phyloP scores from a whole-genome alignment of 1,284 basidiomycete genomes.

The Laetiporus sulphureus region DNA sequence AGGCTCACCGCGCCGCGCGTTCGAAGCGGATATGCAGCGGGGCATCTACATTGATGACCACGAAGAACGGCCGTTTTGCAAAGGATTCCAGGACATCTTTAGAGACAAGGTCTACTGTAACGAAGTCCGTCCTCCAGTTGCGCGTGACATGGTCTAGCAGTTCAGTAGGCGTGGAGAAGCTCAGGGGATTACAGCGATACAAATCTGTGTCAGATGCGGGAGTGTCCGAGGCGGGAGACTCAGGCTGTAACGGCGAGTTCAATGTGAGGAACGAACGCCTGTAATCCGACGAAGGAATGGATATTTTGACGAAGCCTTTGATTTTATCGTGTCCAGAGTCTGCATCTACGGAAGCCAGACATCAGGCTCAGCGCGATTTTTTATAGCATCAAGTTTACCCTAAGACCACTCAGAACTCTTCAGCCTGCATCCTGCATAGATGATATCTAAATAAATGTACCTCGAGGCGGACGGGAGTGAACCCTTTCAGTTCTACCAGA shows the following conservation, averaged over 20 bases:
- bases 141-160: conserved; percentile 77
- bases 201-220: neutral
- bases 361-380: too few species aligned
- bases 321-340: neutral
- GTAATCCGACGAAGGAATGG: too few species aligned
- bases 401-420: too few species aligned
- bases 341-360: too few species aligned
- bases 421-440: too few species aligned
- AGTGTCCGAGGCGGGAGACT: conserved; percentile 12
- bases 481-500: conserved; percentile 50
- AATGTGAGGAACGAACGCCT: conserved; percentile 23
- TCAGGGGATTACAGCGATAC: conserved; percentile 9
- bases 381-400: too few species aligned
- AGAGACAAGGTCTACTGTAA: conserved; percentile 70
- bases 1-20: conserved; percentile 21
- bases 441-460: neutral
- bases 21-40: conserved; percentile 61
- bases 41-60: conserved; percentile 84
- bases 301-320: too few species aligned
- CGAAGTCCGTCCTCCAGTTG: conserved; percentile 78
- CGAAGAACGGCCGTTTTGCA: conserved; percentile 84
- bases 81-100: conserved; percentile 64
- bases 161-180: conserved; percentile 46
- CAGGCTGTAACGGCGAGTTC: conserved; percentile 21
- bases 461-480: conserved; percentile 36